Conservation (phyloP, 2,329 filamentous ascomycete species). For the Endocalyx cinctus region DNA sequence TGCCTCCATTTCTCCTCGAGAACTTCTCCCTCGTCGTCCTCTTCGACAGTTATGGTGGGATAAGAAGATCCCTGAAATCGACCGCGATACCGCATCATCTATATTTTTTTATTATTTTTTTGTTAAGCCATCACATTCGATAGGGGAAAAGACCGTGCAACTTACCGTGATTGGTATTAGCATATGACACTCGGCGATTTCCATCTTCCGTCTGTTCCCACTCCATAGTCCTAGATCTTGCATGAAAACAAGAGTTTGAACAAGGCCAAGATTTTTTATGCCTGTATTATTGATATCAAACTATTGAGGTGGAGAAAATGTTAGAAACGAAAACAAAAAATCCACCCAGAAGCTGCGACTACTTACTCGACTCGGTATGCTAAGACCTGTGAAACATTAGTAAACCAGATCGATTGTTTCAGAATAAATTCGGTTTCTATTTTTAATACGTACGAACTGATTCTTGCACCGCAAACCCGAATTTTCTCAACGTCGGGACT, state of each 20-base stretch:
- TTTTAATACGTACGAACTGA: constrained; percentile 40
- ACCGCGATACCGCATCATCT: constrained; percentile 53
- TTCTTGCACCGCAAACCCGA: constrained; percentile 53
- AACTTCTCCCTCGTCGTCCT: constrained; percentile 49
- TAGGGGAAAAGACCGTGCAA: too few species aligned
- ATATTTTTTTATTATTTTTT: constrained; percentile 11
- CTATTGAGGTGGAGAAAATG: constrained; percentile 16
- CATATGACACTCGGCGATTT: constrained; percentile 49
- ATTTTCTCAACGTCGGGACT: constrained; percentile 53
- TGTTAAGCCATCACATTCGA: neutral
- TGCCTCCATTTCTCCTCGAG: constrained; percentile 61
- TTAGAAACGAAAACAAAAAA: constrained; percentile 18
- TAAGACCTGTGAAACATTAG: constrained; percentile 22
- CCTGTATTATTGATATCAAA: constrained; percentile 47
- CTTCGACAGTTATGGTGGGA: constrained; percentile 43
- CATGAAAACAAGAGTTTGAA: constrained; percentile 44
- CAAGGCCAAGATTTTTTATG: constrained; percentile 41
- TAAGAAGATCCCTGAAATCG: constrained; percentile 55
- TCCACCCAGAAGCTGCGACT: neutral
- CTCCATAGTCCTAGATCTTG: constrained; percentile 52
- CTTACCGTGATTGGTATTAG: constrained; percentile 41
- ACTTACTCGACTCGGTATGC: constrained; percentile 27
- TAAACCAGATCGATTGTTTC: neutral
- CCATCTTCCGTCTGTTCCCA: constrained; percentile 51
- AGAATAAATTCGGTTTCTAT: too few species aligned